Evolutionary conservation across 179 eudicot species (phyloP), one percentile per base, ranked within the genome.

Genomic region (Silene coronaria): DNA sequence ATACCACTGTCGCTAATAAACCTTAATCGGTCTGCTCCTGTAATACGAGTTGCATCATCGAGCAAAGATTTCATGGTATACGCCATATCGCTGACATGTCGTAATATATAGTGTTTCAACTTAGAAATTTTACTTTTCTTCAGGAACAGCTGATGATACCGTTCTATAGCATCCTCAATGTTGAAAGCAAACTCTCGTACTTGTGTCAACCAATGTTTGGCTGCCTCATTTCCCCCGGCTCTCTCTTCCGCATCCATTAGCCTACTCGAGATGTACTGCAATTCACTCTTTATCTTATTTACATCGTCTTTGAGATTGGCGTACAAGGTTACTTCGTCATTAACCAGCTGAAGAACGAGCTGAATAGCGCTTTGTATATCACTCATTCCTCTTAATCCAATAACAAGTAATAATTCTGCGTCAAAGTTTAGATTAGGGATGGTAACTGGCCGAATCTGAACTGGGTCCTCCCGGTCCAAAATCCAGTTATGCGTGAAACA

Each of bases 91-190:
- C 66, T 69, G 1, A 23, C 5, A 0, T 55, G 6, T 3, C 8
- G 7, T 11, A 5, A 22, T 5, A 70, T 0, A 48, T 2, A 9
- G 7, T 60, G 11, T 19, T 0, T 61, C 6, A 28, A 5, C 59
- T n/a, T 46, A 48, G 21, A 12, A 17, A 32, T 2, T 6, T 0
- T 0, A 65, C 4, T 26, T 55, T 64, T 34, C 36, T 75, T 70
- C n/a, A 36, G 45, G 14, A 3, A 66, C 21, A 75, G 34, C 5
- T 22, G 22, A 32, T 22, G 22, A 32, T 34, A 80, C 30, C 67
- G 67, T 17, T 80, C 82, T n/a, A 80, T 65, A 12, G 67, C 73
- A 28, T 80, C 82, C 51, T 75, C 79, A 22, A 71, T 75, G n/a
- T 71, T 73, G 55, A 64, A 36, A 75, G 76, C 76, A 48, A 80